These are phyloP conservation scores for Porcisia hertigi DNA, from an alignment of 208 protist genomes.

Conservation along the genomic window DNA sequence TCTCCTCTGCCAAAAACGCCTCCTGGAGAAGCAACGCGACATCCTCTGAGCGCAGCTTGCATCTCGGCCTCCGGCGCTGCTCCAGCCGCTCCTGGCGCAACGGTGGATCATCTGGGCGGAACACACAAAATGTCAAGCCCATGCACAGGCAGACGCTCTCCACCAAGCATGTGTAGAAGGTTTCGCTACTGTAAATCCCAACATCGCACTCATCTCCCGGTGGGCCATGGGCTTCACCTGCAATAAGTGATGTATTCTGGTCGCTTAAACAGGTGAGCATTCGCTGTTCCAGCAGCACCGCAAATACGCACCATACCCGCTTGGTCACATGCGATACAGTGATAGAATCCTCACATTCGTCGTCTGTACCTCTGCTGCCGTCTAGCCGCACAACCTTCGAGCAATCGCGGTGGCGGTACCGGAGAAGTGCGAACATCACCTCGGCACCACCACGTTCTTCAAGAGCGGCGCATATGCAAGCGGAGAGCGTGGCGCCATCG, in stretches of 20 bases:
- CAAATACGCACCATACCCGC: conserved; percentile 18
- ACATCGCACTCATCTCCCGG: conserved; percentile 32
- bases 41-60: conserved; percentile 23
- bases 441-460: conserved; percentile 17
- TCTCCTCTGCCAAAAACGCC: conserved; percentile 5
- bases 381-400: not conserved
- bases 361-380: not conserved
- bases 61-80: conserved; percentile 16
- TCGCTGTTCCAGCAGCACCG: conserved; percentile 6
- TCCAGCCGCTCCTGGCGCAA: conserved; percentile 29
- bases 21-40: conserved; percentile 19
- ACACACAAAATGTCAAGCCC: conserved; percentile 41
- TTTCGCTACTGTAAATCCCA: conserved; percentile 37
- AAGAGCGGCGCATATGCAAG: conserved; percentile 16
- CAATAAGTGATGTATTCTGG: not conserved
- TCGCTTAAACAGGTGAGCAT: not conserved
- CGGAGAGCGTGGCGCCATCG: conserved; percentile 12
- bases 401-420: not conserved
- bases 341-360: not conserved
- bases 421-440: conserved; percentile 20
- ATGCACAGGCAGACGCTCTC: conserved; percentile 52
- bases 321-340: conserved; percentile 13
- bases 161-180: conserved; percentile 44
- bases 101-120: conserved; percentile 47
- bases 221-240: not conserved